Evolutionary conservation across 352 stramenopile species (phyloP).

Genomic region (Globisporangium perplexum): DNA sequence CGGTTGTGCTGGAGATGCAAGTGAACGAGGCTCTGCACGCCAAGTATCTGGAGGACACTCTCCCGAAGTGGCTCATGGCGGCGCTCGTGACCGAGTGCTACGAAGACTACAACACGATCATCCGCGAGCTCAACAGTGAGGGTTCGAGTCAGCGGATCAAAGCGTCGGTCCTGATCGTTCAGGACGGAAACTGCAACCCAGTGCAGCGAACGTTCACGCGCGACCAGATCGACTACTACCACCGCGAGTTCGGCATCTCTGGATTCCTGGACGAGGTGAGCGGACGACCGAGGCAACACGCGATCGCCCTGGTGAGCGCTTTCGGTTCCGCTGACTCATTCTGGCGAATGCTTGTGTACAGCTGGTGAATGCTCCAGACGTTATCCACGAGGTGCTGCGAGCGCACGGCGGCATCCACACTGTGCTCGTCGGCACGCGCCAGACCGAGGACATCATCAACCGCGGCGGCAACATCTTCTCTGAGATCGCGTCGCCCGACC

Average conservation of each 20-base stretch:
- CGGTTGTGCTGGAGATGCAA: slow-evolving; percentile 80
- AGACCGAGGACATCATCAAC: slow-evolving; percentile 80
- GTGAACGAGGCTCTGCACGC: slow-evolving; percentile 73
- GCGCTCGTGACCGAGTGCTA: slow-evolving; percentile 74
- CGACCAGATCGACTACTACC: slow-evolving; percentile 48
- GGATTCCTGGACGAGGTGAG: slow-evolving; percentile 77
- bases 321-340: not conserved
- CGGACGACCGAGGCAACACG: not conserved
- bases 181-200: slow-evolving; percentile 44
- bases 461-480: slow-evolving; percentile 56
- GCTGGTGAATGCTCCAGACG: slow-evolving; percentile 73
- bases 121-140: slow-evolving; percentile 55
- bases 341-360: slow-evolving; percentile 7
- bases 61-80: slow-evolving; percentile 75
- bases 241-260: slow-evolving; percentile 52
- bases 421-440: slow-evolving; percentile 64
- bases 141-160: slow-evolving; percentile 41
- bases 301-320: too few relatives aligned
- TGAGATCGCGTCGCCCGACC: slow-evolving; percentile 39
- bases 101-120: slow-evolving; percentile 77
- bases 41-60: slow-evolving; percentile 81
- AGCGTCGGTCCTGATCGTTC: slow-evolving; percentile 60
- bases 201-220: slow-evolving; percentile 53
- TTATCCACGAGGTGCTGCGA: slow-evolving; percentile 78
- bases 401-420: slow-evolving; percentile 67